phyloP scores from a whole-genome alignment of 495 filamentous ascomycete genomes.

The Pyrenopolyporus hunteri region DNA sequence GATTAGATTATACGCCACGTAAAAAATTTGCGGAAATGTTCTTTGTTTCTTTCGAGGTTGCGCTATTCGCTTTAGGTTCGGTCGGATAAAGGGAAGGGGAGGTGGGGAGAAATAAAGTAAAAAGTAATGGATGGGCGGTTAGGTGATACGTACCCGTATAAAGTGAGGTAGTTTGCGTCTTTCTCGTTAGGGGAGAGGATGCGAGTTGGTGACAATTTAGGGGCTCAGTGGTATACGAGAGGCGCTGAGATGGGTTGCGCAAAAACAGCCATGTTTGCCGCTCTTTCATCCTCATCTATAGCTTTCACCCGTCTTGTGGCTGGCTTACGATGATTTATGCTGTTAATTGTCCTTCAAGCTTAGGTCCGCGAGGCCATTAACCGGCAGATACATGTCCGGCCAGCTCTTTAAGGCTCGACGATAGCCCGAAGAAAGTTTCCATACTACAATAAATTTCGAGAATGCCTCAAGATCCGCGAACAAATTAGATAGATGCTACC shows the following conservation, averaged over 20 bases:
- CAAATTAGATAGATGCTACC: constrained; percentile 17
- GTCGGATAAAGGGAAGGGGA: background rate
- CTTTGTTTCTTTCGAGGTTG: background rate
- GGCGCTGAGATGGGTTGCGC: background rate
- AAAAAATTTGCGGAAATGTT: too few species aligned
- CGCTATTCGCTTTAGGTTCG: background rate
- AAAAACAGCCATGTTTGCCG: background rate
- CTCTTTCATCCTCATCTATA: background rate
- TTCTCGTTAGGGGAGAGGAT: background rate
- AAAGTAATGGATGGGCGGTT: background rate
- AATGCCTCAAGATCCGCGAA: constrained; percentile 3
- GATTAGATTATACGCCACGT: background rate
- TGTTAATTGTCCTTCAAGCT: background rate
- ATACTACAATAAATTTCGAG: constrained; percentile 4
- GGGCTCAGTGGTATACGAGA: background rate
- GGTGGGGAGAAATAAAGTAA: background rate
- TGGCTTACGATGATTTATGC: background rate
- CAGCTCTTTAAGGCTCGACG: too few species aligned
- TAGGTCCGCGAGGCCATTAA: too few species aligned
- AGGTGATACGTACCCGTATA: background rate
- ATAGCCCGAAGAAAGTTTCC: too few species aligned
- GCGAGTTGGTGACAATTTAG: background rate
- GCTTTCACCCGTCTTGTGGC: background rate
- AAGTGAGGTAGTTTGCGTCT: background rate
- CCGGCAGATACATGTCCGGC: too few species aligned